phyloP scores from a whole-genome alignment of 2,329 filamentous ascomycete species.

The Alternaria triticina region DNA sequence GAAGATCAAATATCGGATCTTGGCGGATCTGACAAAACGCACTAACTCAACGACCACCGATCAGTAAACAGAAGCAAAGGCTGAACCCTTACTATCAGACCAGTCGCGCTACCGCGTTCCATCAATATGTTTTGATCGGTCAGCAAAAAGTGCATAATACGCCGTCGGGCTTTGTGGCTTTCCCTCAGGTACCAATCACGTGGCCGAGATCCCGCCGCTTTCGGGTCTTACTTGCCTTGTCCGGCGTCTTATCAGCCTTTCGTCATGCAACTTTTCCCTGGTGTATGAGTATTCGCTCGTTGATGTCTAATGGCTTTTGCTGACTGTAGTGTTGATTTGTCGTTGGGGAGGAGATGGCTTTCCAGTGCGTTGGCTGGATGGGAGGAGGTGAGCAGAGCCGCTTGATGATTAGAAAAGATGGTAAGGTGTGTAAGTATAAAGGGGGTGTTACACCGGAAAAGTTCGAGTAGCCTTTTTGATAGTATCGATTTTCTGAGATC shows the following conservation, averaged over 20 bases:
- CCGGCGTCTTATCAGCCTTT: neutral
- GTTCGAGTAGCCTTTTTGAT: fast-evolving
- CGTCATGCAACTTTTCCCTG: neutral
- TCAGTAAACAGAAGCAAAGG: neutral
- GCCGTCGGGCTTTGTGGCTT: neutral
- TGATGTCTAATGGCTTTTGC: neutral
- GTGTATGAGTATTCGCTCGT: neutral
- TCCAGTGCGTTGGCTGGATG: neutral
- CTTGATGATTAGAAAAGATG: neutral
- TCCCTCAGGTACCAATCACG: neutral
- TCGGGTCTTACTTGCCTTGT: neutral
- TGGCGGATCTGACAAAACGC: neutral
- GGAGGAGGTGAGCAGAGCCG: neutral
- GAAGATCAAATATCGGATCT: neutral
- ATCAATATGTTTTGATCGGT: neutral
- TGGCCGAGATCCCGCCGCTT: neutral
- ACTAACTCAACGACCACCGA: neutral
- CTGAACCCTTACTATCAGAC: neutral
- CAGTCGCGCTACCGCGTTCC: neutral
- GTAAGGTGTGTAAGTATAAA: neutral
- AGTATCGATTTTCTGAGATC: neutral
- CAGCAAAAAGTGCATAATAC: neutral
- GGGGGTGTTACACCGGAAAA: neutral
- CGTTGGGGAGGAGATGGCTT: neutral
- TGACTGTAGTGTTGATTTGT: neutral